Conservation (phyloP, 768 basidiomycete species). For the Russula virescens region DNA sequence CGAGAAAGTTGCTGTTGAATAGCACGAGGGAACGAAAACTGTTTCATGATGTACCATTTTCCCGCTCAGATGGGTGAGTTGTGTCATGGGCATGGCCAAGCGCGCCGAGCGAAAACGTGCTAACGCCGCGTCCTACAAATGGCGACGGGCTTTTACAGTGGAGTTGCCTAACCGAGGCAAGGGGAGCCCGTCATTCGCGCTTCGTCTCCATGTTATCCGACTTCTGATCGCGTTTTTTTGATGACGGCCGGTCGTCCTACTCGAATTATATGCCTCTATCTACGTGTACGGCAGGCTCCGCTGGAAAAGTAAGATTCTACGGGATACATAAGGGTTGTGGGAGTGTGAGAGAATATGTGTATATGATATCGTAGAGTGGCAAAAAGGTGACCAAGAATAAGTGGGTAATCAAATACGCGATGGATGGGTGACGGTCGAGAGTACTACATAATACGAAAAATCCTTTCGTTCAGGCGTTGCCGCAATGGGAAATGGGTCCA, state of each 20-base stretch:
- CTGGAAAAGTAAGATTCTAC: constrained; percentile 10
- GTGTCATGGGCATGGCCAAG: neutral
- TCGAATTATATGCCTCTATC: constrained; percentile 20
- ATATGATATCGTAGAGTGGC: constrained; percentile 14
- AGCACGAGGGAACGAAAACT: neutral
- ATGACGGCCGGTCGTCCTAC: neutral
- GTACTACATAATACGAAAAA: constrained; percentile 13
- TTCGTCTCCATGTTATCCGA: neutral
- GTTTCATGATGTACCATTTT: too few relatives aligned
- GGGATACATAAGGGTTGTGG: constrained; percentile 11
- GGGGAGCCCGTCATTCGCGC: neutral
- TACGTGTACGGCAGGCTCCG: constrained; percentile 17
- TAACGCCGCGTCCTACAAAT: constrained; percentile 15
- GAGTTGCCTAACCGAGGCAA: neutral
- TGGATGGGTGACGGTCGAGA: neutral
- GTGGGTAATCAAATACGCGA: constrained; percentile 1
- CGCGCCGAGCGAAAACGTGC: constrained; percentile 18
- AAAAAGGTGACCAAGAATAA: constrained; percentile 11
- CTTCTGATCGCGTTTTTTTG: neutral
- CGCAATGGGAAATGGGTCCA: neutral
- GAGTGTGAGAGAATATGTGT: neutral
- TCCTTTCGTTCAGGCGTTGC: constrained; percentile 7
- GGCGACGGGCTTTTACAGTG: constrained; percentile 18
- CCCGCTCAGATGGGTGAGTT: neutral
- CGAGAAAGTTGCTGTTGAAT: too few relatives aligned